Evolutionary conservation across 306 rosid genomes (phyloP).

Genomic region (Dicorynia guianensis): DNA sequence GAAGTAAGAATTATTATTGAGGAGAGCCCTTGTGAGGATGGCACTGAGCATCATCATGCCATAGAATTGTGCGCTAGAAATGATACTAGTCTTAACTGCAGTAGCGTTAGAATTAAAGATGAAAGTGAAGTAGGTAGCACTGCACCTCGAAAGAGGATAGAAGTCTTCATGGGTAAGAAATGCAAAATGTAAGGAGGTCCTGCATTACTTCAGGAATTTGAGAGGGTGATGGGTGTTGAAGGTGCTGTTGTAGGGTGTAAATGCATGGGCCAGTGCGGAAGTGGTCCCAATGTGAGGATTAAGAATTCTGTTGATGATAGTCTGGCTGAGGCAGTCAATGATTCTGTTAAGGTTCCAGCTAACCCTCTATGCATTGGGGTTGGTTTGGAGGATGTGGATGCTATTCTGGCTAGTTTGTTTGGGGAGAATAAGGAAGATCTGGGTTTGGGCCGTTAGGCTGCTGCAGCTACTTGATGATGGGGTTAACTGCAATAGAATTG

Average conservation of each 20-base stretch:
- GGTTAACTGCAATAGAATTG: too few species aligned
- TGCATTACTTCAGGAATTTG: constrained; percentile 72
- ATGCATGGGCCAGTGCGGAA: constrained; percentile 94
- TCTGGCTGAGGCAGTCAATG: constrained; percentile 41
- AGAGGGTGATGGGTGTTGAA: constrained; percentile 61
- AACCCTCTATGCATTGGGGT: constrained; percentile 79
- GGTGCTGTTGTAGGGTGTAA: constrained; percentile 78
- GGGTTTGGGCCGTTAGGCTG: constrained; percentile 16
- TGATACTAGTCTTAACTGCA: constrained; percentile 35
- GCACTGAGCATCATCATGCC: constrained; percentile 15
- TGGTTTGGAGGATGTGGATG: constrained; percentile 76
- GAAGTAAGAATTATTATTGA: constrained; percentile 13
- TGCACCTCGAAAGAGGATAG: constrained; percentile 58
- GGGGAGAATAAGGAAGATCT: constrained; percentile 48
- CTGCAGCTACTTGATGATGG: constrained; percentile 39
- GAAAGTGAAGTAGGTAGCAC: constrained; percentile 15
- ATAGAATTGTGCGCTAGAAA: constrained; percentile 40
- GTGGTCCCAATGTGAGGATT: constrained; percentile 86
- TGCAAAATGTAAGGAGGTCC: constrained; percentile 75
- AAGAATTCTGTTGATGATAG: constrained; percentile 37
- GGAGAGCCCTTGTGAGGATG: constrained; percentile 16
- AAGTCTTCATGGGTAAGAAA: constrained; percentile 91
- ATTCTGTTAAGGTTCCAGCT: constrained; percentile 54
- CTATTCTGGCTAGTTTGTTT: constrained; percentile 59
- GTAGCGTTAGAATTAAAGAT: constrained; percentile 28